Evolutionary conservation across 768 basidiomycete species (phyloP).

Genomic region (Leccinum disarticulatum): DNA sequence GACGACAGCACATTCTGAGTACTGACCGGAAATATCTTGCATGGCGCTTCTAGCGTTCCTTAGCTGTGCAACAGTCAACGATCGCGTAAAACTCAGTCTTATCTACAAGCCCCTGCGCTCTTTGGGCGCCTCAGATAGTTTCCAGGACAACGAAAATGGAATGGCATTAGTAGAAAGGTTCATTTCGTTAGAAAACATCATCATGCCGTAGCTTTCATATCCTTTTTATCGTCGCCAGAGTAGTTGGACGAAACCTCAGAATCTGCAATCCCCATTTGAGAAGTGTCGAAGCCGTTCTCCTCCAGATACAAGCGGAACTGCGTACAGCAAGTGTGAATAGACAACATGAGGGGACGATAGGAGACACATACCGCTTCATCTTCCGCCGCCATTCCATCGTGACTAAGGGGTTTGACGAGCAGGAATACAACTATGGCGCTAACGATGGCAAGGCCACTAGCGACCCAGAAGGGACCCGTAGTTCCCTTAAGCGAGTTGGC

Average conservation of each 20-base stretch:
- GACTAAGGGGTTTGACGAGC: conserved; percentile 70
- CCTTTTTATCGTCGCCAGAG: conserved; percentile 21
- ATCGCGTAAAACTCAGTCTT: background rate
- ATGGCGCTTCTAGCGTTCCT: background rate
- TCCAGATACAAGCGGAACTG: conserved; percentile 85
- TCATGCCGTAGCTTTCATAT: conserved; percentile 6
- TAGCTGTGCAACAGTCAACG: background rate
- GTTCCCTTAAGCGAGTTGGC: conserved; percentile 51
- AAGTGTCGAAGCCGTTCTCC: conserved; percentile 75
- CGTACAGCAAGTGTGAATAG: conserved; percentile 22
- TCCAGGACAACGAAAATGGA: background rate
- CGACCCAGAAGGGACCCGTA: conserved; percentile 88
- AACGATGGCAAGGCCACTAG: conserved; percentile 78
- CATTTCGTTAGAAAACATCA: conserved; percentile 5
- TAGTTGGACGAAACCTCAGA: conserved; percentile 25
- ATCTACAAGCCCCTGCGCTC: background rate
- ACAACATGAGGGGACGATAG: background rate
- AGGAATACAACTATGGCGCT: conserved; percentile 73
- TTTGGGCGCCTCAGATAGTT: background rate
- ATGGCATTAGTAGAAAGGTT: background rate
- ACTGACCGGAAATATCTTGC: background rate
- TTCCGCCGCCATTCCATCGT: conserved; percentile 79
- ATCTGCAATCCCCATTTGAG: conserved; percentile 58
- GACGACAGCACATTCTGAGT: too few relatives aligned
- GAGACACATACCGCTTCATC: conserved; percentile 55